Evolutionary conservation across 2,329 filamentous ascomycete species (phyloP).

Genomic region (Cordyceps fumosorosea): DNA sequence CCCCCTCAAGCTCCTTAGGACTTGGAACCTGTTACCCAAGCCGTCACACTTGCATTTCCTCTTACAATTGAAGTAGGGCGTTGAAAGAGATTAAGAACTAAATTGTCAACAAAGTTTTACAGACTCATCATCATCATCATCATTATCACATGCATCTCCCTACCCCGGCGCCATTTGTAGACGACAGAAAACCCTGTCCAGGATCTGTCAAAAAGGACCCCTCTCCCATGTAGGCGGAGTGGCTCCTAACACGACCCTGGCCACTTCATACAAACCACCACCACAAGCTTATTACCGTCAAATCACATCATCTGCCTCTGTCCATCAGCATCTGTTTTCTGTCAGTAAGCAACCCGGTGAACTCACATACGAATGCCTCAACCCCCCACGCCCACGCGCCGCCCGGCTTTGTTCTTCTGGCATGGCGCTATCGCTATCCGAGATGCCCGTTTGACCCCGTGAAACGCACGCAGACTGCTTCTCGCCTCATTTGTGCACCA

Average conservation of each 20-base stretch:
- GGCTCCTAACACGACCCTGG: background rate
- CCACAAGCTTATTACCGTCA: background rate
- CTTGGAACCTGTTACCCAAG: no score
- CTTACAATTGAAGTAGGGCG: no score
- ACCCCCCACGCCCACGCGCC: background rate
- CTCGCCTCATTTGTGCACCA: background rate
- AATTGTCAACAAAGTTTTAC: no score
- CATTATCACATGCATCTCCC: no score
- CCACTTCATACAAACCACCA: background rate
- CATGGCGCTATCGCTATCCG: background rate
- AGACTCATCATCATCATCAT: no score
- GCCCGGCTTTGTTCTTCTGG: background rate
- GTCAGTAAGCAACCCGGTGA: background rate
- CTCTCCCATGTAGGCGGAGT: no score
- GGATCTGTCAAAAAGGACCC: no score
- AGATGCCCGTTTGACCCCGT: background rate
- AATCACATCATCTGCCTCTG: background rate
- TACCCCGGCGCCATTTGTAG: no score
- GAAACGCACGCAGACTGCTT: conserved; percentile 8
- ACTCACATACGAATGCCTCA: background rate
- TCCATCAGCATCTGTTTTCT: background rate
- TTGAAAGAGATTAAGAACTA: no score
- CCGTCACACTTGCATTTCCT: no score
- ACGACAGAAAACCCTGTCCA: no score
- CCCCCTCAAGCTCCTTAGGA: background rate